Evolutionary conservation across 257 asterid genomes (phyloP), one percentile per base, ranked within the genome.

Genomic region (Gardenia jasminoides): DNA sequence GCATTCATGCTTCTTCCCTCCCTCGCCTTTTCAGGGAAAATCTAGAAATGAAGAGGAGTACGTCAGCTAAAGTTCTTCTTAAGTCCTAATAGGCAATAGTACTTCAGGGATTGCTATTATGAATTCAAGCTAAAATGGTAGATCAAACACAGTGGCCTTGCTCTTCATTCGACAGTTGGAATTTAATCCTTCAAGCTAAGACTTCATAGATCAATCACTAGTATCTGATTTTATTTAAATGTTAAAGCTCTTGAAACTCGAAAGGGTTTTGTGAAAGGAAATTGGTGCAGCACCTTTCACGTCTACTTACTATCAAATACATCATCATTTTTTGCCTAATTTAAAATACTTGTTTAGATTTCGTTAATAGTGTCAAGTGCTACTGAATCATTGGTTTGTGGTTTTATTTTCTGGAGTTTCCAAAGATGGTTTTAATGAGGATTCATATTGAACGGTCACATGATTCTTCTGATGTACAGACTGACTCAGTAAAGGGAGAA

Each of bases 401-500:
- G 46, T 36, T 50, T 72, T 19, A 1, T 48, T 28, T 31, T 19
- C 13, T 19, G 1, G 66, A 26, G 3, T 31, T 19, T 54, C 36
- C 13, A 33, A 10, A 74, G 10, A 19, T 74, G 24, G 24, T 43
- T 30, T 4, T 31, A 3, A 12, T 7, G 28, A 74, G 50, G 9
- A 31, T n/a, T 54, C n/a, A 33, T 59, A 22, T 33, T 69, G 3
- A 72, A 54, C 52, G 11, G 28, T 36, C 6, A 54, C n/a, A 22
- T 74, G 30, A 68, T 19, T 58, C 39, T 50, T 50, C 6, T 50
- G 20, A 36, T 62, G 26, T 11, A 67, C 93, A 93, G 99, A 81
- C 81, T 22, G 99, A 96, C 83, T 75, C 90, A 5, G 93, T 86
- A 71, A 96, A 96, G 85, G 91, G 97, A 78, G 98, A 96, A 81